Evolutionary conservation across 1,284 basidiomycete species (phyloP).

Genomic region (Sphagnurus paluster): DNA sequence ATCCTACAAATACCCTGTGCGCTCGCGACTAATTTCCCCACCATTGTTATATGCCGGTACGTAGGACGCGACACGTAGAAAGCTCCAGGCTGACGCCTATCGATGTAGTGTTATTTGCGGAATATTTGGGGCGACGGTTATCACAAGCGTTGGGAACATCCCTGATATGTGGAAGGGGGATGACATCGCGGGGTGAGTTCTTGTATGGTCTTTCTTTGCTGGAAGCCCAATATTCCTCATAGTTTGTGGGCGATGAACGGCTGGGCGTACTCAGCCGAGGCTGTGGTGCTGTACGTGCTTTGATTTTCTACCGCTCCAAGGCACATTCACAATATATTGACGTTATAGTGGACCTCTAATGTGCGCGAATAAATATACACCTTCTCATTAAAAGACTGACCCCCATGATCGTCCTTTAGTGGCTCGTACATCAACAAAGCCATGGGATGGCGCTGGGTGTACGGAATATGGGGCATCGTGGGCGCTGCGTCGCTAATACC

Average conservation of each 20-base stretch:
- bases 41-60: conserved; percentile 20
- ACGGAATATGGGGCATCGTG: conserved; percentile 22
- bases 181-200: conserved; percentile 15
- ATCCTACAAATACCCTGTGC: conserved; percentile 22
- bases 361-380: background rate
- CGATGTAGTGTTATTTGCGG: conserved; percentile 17
- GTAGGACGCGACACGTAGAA: background rate
- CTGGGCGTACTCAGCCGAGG: conserved; percentile 21
- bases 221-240: background rate
- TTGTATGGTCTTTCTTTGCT: background rate
- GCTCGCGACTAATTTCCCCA: conserved; percentile 15
- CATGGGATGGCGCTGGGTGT: conserved; percentile 24
- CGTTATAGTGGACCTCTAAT: conserved; percentile 18
- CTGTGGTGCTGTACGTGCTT: conserved; percentile 16
- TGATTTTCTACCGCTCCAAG: background rate
- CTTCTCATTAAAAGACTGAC: background rate
- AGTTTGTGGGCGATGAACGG: conserved; percentile 23
- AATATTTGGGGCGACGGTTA: conserved; percentile 15
- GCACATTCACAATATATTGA: background rate
- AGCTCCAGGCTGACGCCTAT: background rate
- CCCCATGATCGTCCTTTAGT: conserved; percentile 4
- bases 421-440: conserved; percentile 19
- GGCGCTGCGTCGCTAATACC: conserved; percentile 18
- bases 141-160: conserved; percentile 20
- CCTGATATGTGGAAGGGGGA: conserved; percentile 22